phyloP scores from a whole-genome alignment of 108 stramenopile genomes.

The Skeletonema potamos region DNA sequence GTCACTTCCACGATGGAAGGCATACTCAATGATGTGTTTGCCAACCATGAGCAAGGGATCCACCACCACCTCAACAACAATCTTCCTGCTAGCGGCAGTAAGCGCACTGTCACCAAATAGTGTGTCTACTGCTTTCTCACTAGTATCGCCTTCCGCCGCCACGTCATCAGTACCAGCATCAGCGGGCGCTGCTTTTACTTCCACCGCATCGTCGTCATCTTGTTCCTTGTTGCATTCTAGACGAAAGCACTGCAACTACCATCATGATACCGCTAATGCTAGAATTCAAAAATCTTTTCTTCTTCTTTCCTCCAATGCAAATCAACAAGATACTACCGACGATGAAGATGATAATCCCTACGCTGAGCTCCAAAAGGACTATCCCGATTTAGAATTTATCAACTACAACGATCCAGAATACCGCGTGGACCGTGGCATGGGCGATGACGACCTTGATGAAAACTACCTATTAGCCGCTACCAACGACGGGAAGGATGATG shows the following conservation, averaged over 20 bases:
- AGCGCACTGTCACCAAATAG: background rate
- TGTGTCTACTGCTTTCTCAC: background rate
- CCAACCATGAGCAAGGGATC: background rate
- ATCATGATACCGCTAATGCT: background rate
- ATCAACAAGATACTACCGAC: background rate
- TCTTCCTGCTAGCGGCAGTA: background rate
- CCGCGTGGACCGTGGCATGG: constrained; percentile 58
- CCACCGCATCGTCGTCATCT: background rate
- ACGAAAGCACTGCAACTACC: background rate
- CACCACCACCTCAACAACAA: background rate
- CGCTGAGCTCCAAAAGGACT: constrained; percentile 48
- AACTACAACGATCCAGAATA: constrained; percentile 86
- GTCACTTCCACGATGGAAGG: background rate
- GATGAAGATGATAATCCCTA: constrained; percentile 37
- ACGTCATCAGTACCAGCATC: background rate
- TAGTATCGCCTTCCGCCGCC: background rate
- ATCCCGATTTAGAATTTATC: constrained; percentile 86
- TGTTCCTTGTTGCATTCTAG: background rate
- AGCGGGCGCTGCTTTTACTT: background rate
- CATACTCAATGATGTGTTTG: too few species aligned
- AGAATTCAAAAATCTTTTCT: background rate
- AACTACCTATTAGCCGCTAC: background rate
- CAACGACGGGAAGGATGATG: constrained; percentile 15
- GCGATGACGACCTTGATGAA: constrained; percentile 53
- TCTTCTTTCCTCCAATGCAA: background rate